A percentile compares a stretch with the other conserved stretches of the same genome.
Evolutionary conservation across 345 rosid species (phyloP).

Genomic region (Populus tremula): DNA sequence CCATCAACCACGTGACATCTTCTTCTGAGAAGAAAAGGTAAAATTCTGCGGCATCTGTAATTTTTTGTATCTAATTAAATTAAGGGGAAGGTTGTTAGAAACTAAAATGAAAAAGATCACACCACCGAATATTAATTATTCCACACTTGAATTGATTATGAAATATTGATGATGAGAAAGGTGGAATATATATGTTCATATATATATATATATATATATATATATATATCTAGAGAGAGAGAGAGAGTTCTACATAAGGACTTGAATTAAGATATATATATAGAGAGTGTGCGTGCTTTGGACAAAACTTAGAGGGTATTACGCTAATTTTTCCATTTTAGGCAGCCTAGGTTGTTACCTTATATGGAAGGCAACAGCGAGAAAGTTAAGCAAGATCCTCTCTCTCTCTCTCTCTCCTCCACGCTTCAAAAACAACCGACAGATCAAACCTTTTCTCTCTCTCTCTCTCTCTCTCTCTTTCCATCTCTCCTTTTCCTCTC

Average conservation of each 20-base stretch:
- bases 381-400: constrained; percentile 14
- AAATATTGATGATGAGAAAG: too few species aligned
- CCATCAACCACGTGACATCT: not conserved
- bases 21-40: not conserved
- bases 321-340: constrained; percentile 42
- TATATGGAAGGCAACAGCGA: constrained; percentile 38
- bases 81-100: constrained; percentile 2
- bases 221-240: too few species aligned
- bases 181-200: not conserved
- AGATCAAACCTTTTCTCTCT: constrained; percentile 27
- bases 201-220: too few species aligned
- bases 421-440: constrained; percentile 43
- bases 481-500: constrained; percentile 1
- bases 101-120: not conserved
- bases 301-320: constrained; percentile 18
- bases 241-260: too few species aligned
- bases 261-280: not conserved
- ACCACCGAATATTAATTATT: not conserved
- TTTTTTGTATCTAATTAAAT: not conserved
- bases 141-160: not conserved
- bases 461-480: not conserved
- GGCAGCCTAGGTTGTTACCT: constrained; percentile 39
- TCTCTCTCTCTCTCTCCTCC: too few species aligned
- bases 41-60: not conserved
- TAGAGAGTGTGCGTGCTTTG: not conserved